Percentiles rank a stretch among this genome's conserved stretches.
Evolutionary conservation across 2,329 filamentous ascomycete genomes (phyloP).

Genomic region (Thelonectria blattea): DNA sequence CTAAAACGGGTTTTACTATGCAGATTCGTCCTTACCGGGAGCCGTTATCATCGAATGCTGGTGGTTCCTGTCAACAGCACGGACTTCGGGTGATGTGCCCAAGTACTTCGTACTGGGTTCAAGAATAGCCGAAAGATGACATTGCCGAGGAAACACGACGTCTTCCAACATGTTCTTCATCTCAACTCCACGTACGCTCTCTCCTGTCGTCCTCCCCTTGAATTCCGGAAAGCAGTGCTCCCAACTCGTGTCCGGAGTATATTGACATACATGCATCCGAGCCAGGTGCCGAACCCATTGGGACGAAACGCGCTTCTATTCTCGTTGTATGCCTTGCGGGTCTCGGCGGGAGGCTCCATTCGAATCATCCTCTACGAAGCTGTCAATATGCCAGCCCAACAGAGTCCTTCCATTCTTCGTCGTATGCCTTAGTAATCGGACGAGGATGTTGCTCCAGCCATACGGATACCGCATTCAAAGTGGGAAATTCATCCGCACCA

Average conservation of each 20-base stretch:
- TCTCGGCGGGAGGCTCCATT: conserved; percentile 5
- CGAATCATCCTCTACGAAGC: not conserved
- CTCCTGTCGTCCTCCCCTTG: not conserved
- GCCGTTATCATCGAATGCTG: not conserved
- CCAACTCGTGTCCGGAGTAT: conserved; percentile 2
- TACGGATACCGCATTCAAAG: not conserved
- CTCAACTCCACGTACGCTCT: not conserved
- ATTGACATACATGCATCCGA: not conserved
- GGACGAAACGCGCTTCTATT: conserved; percentile 13
- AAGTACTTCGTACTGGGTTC: not conserved
- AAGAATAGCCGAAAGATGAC: not conserved
- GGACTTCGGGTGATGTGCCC: not conserved
- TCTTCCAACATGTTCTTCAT: not conserved
- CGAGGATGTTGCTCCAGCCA: not conserved
- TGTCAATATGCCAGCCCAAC: not conserved
- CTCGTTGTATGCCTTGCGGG: conserved; percentile 1
- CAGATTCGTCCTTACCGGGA: not conserved
- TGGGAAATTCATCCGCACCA: not conserved
- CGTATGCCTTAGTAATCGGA: not conserved
- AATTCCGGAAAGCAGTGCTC: not conserved
- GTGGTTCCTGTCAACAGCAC: not conserved
- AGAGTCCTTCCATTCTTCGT: not conserved
- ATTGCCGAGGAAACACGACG: not conserved
- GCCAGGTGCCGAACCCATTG: not conserved
- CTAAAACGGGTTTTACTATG: not conserved